phyloP scores from a whole-genome alignment of 345 rosid species.

The Eucalyptus regnans region DNA sequence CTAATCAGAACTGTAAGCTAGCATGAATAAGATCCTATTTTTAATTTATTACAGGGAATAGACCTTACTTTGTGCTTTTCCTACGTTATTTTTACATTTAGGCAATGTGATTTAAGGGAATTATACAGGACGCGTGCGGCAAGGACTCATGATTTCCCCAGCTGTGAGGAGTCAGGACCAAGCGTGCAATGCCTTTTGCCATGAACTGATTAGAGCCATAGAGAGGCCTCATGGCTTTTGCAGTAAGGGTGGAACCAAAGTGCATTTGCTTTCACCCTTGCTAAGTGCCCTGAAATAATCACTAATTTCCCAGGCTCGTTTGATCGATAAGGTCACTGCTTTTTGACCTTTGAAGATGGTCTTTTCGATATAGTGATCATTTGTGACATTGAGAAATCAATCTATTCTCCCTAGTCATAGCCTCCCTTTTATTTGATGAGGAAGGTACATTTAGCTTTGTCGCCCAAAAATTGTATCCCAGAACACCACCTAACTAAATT shows the following conservation, averaged over 20 bases:
- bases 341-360: not conserved
- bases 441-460: not conserved
- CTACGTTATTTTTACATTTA: not conserved
- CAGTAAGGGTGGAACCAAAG: not conserved
- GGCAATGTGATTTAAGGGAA: not conserved
- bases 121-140: not conserved
- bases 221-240: not conserved
- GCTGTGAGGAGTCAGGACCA: not conserved
- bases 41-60: not conserved
- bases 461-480: not conserved
- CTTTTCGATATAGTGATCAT: not conserved
- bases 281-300: not conserved
- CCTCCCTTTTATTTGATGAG: not conserved
- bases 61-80: not conserved
- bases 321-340: not conserved
- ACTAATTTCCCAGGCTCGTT: not conserved
- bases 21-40: not conserved
- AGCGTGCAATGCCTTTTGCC: not conserved
- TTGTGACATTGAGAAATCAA: not conserved
- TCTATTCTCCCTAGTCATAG: not conserved
- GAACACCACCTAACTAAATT: not conserved
- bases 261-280: not conserved
- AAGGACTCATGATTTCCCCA: not conserved
- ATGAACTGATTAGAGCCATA: not conserved
- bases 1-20: not conserved